Evolutionary conservation across 2,329 filamentous ascomycete genomes (phyloP).

Genomic region (Tolypocladium tundrense): DNA sequence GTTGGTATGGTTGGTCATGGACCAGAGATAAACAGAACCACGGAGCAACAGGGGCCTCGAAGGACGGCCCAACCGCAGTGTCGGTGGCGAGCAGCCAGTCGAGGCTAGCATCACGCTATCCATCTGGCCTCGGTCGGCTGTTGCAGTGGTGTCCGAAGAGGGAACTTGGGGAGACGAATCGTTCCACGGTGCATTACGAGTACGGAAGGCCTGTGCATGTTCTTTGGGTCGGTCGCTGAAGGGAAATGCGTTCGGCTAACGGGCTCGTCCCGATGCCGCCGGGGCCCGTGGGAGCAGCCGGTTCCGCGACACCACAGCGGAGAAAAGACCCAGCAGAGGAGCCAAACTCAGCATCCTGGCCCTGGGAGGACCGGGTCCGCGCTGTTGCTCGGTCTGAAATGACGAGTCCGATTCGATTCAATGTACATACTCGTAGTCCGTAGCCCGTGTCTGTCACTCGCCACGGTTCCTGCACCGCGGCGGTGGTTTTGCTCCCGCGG

Average conservation of each 20-base stretch:
- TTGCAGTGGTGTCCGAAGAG: neutral
- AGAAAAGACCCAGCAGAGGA: neutral
- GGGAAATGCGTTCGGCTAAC: constrained; percentile 1
- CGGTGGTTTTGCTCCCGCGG: too few species aligned
- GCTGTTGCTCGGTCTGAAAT: neutral
- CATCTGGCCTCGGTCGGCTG: neutral
- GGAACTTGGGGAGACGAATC: neutral
- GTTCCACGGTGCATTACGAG: neutral
- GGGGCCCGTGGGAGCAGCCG: constrained; percentile 7
- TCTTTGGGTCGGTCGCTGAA: neutral
- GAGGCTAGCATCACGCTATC: constrained; percentile 2
- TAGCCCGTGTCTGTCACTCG: neutral
- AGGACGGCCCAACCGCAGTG: constrained; percentile 3
- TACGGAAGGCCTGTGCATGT: neutral
- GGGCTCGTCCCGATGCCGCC: constrained; percentile 7
- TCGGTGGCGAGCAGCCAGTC: constrained; percentile 4
- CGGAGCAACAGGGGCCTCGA: neutral
- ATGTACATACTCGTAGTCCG: too few species aligned
- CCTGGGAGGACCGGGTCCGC: neutral
- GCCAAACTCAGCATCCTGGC: neutral
- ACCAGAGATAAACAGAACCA: neutral
- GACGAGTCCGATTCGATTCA: neutral
- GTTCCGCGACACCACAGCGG: constrained; percentile 6
- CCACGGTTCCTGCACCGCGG: neutral
- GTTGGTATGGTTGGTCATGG: neutral